A percentile compares a stretch with the other conserved stretches of the same genome.
These are phyloP conservation scores for Casaregolazyma lundiana DNA, from an alignment of 1,139 yeast genomes.

Conservation along the genomic window DNA sequence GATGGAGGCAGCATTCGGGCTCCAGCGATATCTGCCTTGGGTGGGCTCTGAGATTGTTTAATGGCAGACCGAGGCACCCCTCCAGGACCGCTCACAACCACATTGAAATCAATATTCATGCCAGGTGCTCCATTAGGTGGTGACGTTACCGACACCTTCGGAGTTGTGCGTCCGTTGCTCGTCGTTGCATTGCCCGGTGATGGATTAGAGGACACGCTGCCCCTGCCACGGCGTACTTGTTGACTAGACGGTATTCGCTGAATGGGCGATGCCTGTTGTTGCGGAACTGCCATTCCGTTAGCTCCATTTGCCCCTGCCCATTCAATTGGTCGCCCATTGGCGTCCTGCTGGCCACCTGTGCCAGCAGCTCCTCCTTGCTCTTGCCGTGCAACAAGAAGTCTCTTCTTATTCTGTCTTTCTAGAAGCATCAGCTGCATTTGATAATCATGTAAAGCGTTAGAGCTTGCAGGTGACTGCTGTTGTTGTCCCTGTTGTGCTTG, in stretches of 20 bases:
- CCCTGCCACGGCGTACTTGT: constrained; percentile 9
- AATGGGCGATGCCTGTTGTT: constrained; percentile 6
- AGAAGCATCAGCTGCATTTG: constrained; percentile 69
- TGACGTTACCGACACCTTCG: constrained; percentile 20
- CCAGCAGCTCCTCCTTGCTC: constrained; percentile 20
- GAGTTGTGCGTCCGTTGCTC: constrained; percentile 9
- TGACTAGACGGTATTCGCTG: constrained; percentile 3
- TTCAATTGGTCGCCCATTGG: constrained; percentile 15
- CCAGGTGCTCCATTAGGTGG: constrained; percentile 21
- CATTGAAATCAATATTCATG: constrained; percentile 27
- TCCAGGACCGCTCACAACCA: constrained; percentile 29
- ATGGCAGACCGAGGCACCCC: constrained; percentile 20
- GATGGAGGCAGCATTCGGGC: constrained; percentile 29
- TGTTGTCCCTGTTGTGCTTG: constrained; percentile 14
- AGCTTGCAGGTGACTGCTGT: constrained; percentile 24
- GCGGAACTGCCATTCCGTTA: constrained; percentile 2
- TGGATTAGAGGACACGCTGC: constrained; percentile 8
- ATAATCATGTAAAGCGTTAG: constrained; percentile 58
- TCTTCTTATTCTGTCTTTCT: constrained; percentile 66
- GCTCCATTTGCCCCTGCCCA: constrained; percentile 7
- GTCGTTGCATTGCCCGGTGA: constrained; percentile 3
- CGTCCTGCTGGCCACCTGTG: constrained; percentile 19
- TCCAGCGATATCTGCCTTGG: constrained; percentile 7
- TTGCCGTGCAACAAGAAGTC: constrained; percentile 39
- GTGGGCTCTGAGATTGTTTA: constrained; percentile 7